Conservation (phyloP, 208 protist species). For the Leishmania major region DNA sequence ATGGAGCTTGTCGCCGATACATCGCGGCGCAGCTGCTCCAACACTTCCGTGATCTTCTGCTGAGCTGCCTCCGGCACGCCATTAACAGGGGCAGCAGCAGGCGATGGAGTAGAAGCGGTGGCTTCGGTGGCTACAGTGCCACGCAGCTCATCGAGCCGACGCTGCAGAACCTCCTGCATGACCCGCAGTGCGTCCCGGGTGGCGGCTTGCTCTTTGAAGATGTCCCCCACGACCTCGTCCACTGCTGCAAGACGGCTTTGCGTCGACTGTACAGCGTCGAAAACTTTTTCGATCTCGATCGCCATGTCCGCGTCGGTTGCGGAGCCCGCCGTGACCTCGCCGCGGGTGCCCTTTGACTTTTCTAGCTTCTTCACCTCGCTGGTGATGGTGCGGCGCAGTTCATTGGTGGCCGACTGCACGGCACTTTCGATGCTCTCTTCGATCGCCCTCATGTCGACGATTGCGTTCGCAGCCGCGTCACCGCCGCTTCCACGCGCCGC, state of each 20-base stretch:
- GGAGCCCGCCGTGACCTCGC: background rate
- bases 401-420: slow-evolving; percentile 51
- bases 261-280: slow-evolving; percentile 31
- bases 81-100: slow-evolving; percentile 5
- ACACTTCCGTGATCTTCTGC: slow-evolving; percentile 17
- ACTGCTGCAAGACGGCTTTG: slow-evolving; percentile 41
- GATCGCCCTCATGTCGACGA: slow-evolving; percentile 27
- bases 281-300: slow-evolving; percentile 24
- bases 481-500: background rate
- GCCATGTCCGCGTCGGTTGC: slow-evolving; percentile 8
- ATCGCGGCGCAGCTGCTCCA: slow-evolving; percentile 42
- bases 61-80: background rate
- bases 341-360: slow-evolving; percentile 17
- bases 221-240: slow-evolving; percentile 39
- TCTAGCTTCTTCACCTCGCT: slow-evolving; percentile 56
- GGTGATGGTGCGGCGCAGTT: slow-evolving; percentile 47
- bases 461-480: background rate
- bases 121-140: background rate
- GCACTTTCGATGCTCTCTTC: slow-evolving; percentile 58
- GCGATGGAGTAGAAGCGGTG: background rate
- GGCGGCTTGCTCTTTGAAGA: slow-evolving; percentile 47
- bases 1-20: slow-evolving; percentile 19
- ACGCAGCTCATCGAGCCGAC: slow-evolving; percentile 23
- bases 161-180: slow-evolving; percentile 31
- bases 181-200: slow-evolving; percentile 34